Evolutionary conservation across 164 flowering plant species (phyloP), one percentile per base, ranked within the genome.

Genomic region (Umbellularia californica): DNA sequence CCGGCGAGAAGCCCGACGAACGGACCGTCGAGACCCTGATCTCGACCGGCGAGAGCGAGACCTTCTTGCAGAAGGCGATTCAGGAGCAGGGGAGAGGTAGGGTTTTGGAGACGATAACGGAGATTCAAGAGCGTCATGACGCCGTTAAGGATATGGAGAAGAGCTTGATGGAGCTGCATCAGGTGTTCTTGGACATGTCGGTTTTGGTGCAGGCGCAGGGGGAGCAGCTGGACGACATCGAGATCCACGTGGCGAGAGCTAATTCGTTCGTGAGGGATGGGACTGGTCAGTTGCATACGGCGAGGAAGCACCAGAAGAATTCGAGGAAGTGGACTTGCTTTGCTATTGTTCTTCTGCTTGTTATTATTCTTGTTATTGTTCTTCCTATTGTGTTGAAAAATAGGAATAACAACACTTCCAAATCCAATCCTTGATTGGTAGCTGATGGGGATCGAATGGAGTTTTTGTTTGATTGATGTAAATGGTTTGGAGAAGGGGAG

Each of bases 111-210:
- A 77, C 79, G 20, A 72, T 84, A 5, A 68, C 79, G 33, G 84
- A 84, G 74, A 80, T 83, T 2, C 81, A 79, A 63, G 86, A 81
- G 69, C 73, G 86, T 60, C 79, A 76, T 23, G 86, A 81, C 23
- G 86, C 84, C 3, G 81, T 70, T 1, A 81, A 70, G 73, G 84
- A 81, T 64, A 76, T 83, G 3, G 84, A 83, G 76, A 83, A 70
- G 76, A 76, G 69, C 51, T 20, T 81, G 66, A 6, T 55, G 69
- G 83, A 83, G 33, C 68, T 83, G 63, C 82, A 81, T 30, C 83
- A 83, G 74, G 76, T 83, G 52, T 83, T 83, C 47, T n/a, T 83
- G 50, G 85, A 83, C 47, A 81, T 81, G 82, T 47, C 83, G 0
- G 83, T 77, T 7, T 20, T 81, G 65, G 82, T 81, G 24, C 25